Conservation (phyloP, 805 yeast species). For the Barnettozyma sucrosica region DNA sequence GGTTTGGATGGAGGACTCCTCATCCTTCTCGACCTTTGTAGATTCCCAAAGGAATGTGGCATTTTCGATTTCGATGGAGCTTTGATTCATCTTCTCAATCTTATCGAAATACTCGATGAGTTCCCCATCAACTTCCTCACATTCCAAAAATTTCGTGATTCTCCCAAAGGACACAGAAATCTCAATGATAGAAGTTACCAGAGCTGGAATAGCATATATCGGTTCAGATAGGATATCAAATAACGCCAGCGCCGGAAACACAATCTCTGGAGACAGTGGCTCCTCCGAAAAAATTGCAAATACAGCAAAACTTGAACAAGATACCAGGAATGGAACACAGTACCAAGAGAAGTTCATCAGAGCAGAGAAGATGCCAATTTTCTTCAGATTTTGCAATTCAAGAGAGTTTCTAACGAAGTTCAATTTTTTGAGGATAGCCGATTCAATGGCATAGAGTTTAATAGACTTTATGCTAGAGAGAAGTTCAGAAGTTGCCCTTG, state of each 20-base stretch:
- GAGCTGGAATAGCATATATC: constrained; percentile 50
- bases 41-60: constrained; percentile 51
- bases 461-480: constrained; percentile 55
- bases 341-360: constrained; percentile 52
- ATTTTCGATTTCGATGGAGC: constrained; percentile 39
- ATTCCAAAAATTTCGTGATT: constrained; percentile 41
- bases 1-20: constrained; percentile 31
- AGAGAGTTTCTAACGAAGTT: constrained; percentile 49
- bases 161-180: constrained; percentile 53
- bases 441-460: constrained; percentile 67
- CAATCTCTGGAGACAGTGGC: constrained; percentile 62
- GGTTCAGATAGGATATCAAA: constrained; percentile 56
- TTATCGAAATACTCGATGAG: constrained; percentile 27
- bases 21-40: constrained; percentile 23
- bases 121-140: constrained; percentile 39
- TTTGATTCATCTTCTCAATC: constrained; percentile 13
- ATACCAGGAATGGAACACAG: constrained; percentile 58
- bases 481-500: constrained; percentile 53
- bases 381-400: constrained; percentile 47
- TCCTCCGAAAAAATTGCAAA: constrained; percentile 40
- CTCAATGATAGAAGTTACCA: constrained; percentile 53
- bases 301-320: constrained; percentile 53
- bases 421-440: constrained; percentile 51
- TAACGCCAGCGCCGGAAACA: constrained; percentile 61
- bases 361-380: constrained; percentile 43